A percentile compares a stretch with the other conserved stretches of the same genome.
Conservation (phyloP, 2,329 filamentous ascomycete genomes). For the Sporothrix inflata region DNA sequence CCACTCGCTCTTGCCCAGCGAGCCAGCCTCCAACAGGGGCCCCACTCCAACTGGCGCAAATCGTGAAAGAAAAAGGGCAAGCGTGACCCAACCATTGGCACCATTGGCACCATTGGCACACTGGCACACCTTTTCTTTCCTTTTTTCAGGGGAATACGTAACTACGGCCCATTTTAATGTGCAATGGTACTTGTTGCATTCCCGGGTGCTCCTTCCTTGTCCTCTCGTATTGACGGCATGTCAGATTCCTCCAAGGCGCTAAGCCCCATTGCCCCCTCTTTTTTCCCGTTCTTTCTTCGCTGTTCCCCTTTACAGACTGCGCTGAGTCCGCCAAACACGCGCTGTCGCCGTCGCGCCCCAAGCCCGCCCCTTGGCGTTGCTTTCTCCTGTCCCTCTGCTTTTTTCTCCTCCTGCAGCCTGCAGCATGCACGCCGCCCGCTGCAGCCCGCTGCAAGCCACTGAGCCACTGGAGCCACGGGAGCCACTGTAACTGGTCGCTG, state of each 20-base stretch:
- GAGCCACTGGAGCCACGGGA: no score
- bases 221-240: neutral
- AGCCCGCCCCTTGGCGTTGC: neutral
- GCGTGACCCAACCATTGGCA: conserved; percentile 14
- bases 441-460: neutral
- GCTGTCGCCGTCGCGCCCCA: neutral
- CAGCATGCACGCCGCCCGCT: neutral
- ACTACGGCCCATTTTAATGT: neutral
- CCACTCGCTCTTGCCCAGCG: neutral
- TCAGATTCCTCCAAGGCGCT: conserved; percentile 14
- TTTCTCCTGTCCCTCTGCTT: neutral
- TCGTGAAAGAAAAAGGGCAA: neutral
- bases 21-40: neutral
- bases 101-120: neutral
- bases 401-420: neutral
- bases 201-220: neutral
- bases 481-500: neutral
- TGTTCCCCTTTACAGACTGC: no score
- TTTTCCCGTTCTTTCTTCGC: neutral
- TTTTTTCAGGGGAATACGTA: conserved; percentile 4
- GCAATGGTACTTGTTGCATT: neutral
- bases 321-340: conserved; percentile 1
- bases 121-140: neutral
- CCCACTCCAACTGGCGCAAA: neutral
- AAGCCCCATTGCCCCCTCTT: neutral